Percentiles rank a stretch among this genome's conserved stretches.
phyloP scores from a whole-genome alignment of 2,329 filamentous ascomycete species.

The Epichloe scottii region DNA sequence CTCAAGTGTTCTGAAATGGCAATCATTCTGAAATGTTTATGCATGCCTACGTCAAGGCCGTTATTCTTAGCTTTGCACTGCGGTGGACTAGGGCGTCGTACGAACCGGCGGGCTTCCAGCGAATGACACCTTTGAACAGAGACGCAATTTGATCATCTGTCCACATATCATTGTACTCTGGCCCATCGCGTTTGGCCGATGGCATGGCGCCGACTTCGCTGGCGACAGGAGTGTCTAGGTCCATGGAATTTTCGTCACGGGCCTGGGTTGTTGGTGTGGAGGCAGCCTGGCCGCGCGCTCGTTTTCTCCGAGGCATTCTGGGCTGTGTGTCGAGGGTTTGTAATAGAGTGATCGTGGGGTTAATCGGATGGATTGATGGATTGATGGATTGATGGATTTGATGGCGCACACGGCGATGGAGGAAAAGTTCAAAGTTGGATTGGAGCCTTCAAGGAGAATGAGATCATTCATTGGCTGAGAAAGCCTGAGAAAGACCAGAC shows the following conservation, averaged over 20 bases:
- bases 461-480: background rate
- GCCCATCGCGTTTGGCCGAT: conserved; percentile 11
- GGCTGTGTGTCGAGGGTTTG: background rate
- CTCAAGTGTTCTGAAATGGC: conserved; percentile 69
- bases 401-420: background rate
- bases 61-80: background rate
- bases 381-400: background rate
- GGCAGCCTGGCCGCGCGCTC: conserved; percentile 40
- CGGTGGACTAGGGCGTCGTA: background rate
- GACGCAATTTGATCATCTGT: conserved; percentile 92
- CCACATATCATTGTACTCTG: conserved; percentile 56
- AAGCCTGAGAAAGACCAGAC: too few relatives aligned
- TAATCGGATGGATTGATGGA: background rate
- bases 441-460: background rate
- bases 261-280: conserved; percentile 43
- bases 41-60: conserved; percentile 49
- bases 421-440: background rate
- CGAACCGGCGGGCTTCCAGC: conserved; percentile 88
- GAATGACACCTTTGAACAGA: conserved; percentile 82
- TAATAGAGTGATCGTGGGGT: background rate
- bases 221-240: conserved; percentile 41
- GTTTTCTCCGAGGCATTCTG: conserved; percentile 60
- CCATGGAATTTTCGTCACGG: conserved; percentile 48
- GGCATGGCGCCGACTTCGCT: conserved; percentile 32
- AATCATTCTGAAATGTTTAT: conserved; percentile 89